phyloP scores from a whole-genome alignment of 768 basidiomycete genomes.

The Amanita subjunquillea region DNA sequence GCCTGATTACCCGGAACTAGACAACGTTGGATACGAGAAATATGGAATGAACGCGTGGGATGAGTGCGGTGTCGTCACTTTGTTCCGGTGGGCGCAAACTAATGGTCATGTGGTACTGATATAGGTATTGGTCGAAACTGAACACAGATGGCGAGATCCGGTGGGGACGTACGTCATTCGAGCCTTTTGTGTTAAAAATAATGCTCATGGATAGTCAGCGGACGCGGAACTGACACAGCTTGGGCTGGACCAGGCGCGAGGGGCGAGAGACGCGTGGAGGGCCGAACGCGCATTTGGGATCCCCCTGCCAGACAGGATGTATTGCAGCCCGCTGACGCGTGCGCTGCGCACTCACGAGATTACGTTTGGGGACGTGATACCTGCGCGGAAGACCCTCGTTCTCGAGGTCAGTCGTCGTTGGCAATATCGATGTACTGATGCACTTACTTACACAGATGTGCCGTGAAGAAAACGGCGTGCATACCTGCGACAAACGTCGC shows the following conservation, averaged over 20 bases:
- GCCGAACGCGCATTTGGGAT: slow-evolving; percentile 31
- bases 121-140: slow-evolving; percentile 52
- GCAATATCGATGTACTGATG: not conserved
- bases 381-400: slow-evolving; percentile 26
- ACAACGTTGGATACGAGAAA: slow-evolving; percentile 55
- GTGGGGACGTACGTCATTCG: slow-evolving; percentile 61
- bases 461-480: slow-evolving; percentile 56
- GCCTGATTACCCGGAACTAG: slow-evolving; percentile 20
- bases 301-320: slow-evolving; percentile 44
- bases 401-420: slow-evolving; percentile 36
- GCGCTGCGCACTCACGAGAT: slow-evolving; percentile 47
- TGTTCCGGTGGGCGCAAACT: not conserved
- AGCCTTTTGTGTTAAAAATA: not conserved
- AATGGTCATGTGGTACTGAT: not conserved
- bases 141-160: slow-evolving; percentile 53
- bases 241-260: slow-evolving; percentile 46
- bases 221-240: slow-evolving; percentile 54
- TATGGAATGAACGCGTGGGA: slow-evolving; percentile 55
- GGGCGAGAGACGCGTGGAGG: slow-evolving; percentile 36
- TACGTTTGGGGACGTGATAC: slow-evolving; percentile 33
- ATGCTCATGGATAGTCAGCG: slow-evolving; percentile 23
- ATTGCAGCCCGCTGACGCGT: slow-evolving; percentile 54
- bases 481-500: slow-evolving; percentile 62
- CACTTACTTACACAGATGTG: slow-evolving; percentile 33
- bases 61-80: slow-evolving; percentile 27